Percentiles rank a stretch among this genome's conserved stretches.
phyloP scores from a whole-genome alignment of 495 filamentous ascomycete genomes.

The Neurospora sp. region DNA sequence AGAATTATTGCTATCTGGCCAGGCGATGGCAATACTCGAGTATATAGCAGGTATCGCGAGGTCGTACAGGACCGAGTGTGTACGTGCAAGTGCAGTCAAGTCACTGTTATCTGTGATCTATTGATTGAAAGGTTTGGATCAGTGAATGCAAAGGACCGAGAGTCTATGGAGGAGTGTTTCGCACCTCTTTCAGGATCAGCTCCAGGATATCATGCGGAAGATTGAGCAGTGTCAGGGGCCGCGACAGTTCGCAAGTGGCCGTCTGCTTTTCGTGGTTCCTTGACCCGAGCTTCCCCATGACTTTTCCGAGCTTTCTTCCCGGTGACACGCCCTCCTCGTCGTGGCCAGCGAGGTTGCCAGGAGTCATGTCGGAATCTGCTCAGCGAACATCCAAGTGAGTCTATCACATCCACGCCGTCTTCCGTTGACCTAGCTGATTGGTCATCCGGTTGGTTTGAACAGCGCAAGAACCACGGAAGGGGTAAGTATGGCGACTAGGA shows the following conservation, averaged over 20 bases:
- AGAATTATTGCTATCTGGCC: conserved; percentile 63
- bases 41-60: conserved; percentile 83
- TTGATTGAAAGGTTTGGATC: neutral
- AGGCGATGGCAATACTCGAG: conserved; percentile 87
- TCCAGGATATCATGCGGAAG: conserved; percentile 81
- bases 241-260: conserved; percentile 24
- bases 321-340: neutral
- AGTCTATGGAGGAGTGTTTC: conserved; percentile 5
- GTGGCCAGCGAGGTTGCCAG: neutral
- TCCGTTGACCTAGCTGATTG: neutral
- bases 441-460: neutral
- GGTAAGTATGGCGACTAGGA: neutral
- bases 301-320: neutral
- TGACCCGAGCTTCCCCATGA: neutral
- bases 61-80: conserved; percentile 73
- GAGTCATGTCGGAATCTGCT: neutral
- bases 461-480: neutral
- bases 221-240: conserved; percentile 51
- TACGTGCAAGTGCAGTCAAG: conserved; percentile 70
- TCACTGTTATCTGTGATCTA: conserved; percentile 86
- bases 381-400: neutral
- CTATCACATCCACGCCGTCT: neutral
- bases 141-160: neutral
- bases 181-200: conserved; percentile 81
- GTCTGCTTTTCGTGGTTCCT: conserved; percentile 7